phyloP scores from a whole-genome alignment of 192 early-diverging fungal species.

The Backusella tarrabulga region DNA sequence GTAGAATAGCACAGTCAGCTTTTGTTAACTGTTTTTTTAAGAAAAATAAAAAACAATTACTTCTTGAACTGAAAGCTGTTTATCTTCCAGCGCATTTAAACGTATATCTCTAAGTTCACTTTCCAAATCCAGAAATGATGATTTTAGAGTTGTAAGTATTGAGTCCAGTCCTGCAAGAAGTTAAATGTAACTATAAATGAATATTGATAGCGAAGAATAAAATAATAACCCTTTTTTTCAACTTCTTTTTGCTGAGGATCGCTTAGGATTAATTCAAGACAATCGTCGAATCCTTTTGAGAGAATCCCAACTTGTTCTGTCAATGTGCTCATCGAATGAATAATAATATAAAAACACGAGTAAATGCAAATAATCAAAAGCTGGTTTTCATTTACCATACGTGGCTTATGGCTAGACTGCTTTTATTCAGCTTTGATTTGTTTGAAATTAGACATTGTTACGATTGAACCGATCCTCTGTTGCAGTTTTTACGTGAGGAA shows the following conservation, averaged over 20 bases:
- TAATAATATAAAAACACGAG: not conserved
- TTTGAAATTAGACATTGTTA: too few species aligned
- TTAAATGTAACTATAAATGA: not conserved
- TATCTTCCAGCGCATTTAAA: not conserved
- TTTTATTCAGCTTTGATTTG: too few species aligned
- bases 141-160: constrained; percentile 1
- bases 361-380: too few species aligned
- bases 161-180: not conserved
- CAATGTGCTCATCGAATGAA: not conserved
- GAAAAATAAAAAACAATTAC: not conserved
- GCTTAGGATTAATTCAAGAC: not conserved
- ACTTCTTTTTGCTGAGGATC: not conserved
- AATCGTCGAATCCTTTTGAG: not conserved
- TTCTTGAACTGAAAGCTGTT: not conserved
- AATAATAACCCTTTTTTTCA: not conserved
- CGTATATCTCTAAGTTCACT: not conserved
- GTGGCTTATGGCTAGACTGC: too few species aligned
- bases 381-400: too few species aligned
- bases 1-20: not conserved
- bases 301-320: not conserved
- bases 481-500: too few species aligned
- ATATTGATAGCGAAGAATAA: not conserved
- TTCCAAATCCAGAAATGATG: not conserved
- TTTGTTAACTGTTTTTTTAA: not conserved
- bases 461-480: too few species aligned